Evolutionary conservation across 345 rosid species (phyloP).

Genomic region (Raphanus raphanistrum): DNA sequence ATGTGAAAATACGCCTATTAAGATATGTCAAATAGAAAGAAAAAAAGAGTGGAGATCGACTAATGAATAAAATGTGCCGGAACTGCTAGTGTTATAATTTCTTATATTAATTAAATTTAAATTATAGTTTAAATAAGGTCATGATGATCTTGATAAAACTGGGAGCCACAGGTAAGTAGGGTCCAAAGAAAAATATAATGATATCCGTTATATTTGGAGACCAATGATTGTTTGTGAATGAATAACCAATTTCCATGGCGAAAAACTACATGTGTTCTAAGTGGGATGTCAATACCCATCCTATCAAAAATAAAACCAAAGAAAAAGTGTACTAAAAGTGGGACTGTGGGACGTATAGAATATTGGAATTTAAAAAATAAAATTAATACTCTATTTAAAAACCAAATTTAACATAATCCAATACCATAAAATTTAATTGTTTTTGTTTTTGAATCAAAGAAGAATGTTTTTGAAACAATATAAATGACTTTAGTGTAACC

Average conservation of each 20-base stretch:
- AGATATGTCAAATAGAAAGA: not conserved
- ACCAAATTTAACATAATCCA: too few species aligned
- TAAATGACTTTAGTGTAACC: too few species aligned
- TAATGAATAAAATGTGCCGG: not conserved
- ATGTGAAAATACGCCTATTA: not conserved
- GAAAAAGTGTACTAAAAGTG: not conserved
- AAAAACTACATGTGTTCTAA: not conserved
- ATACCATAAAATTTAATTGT: too few species aligned
- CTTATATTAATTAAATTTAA: too few species aligned
- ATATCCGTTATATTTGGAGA: not conserved
- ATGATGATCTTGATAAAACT: not conserved
- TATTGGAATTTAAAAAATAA: not conserved
- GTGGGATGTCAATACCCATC: too few species aligned
- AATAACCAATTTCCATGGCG: not conserved
- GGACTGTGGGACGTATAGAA: not conserved
- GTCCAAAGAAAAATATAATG: not conserved
- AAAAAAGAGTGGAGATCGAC: not conserved
- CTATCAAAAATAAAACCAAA: not conserved
- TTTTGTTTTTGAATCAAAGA: too few species aligned
- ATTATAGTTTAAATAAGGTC: not conserved
- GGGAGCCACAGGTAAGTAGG: not conserved
- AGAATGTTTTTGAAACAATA: not conserved
- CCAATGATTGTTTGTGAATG: not conserved
- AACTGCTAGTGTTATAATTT: not conserved
- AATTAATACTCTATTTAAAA: too few species aligned